These are phyloP conservation scores for Daldinia concentrica DNA, from an alignment of 495 filamentous ascomycete species.

Conservation along the genomic window DNA sequence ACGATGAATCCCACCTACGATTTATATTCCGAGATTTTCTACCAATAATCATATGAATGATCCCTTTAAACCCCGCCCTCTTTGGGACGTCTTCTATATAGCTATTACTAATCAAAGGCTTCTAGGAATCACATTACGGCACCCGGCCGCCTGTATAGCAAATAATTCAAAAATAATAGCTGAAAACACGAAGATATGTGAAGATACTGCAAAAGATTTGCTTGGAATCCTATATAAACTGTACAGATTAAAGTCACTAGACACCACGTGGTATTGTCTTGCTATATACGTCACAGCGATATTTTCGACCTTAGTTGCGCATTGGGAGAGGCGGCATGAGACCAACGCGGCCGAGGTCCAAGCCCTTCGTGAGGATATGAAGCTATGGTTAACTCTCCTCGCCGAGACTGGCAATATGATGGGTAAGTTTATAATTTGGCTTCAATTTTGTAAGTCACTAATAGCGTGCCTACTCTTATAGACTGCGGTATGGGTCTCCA, in stretches of 20 bases:
- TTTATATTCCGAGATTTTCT: slow-evolving; percentile 37
- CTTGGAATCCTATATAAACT: slow-evolving; percentile 67
- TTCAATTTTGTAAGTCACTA: background rate
- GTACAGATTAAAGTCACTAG: slow-evolving; percentile 70
- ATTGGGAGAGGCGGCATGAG: slow-evolving; percentile 71
- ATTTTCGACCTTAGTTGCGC: slow-evolving; percentile 74
- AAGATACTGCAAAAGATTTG: slow-evolving; percentile 70
- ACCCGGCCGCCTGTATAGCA: slow-evolving; percentile 75
- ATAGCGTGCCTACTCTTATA: slow-evolving; percentile 13
- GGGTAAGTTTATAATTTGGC: slow-evolving; percentile 55
- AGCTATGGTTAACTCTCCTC: slow-evolving; percentile 72
- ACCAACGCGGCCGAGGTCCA: slow-evolving; percentile 63
- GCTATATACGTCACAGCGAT: slow-evolving; percentile 78
- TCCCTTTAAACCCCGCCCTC: background rate
- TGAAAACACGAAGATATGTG: slow-evolving; percentile 73
- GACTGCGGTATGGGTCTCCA: slow-evolving; percentile 52
- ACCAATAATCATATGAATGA: slow-evolving; percentile 24
- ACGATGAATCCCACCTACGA: background rate
- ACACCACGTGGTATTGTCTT: slow-evolving; percentile 81
- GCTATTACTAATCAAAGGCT: slow-evolving; percentile 39
- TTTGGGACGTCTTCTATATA: background rate
- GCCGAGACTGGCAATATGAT: slow-evolving; percentile 69
- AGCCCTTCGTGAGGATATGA: slow-evolving; percentile 71
- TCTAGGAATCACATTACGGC: slow-evolving; percentile 59
- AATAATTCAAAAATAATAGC: slow-evolving; percentile 66